A percentile compares a stretch with the other conserved stretches of the same genome.
These are phyloP conservation scores for Entomortierella parvispora DNA, from an alignment of 192 early-diverging fungal species.

Conservation along the genomic window DNA sequence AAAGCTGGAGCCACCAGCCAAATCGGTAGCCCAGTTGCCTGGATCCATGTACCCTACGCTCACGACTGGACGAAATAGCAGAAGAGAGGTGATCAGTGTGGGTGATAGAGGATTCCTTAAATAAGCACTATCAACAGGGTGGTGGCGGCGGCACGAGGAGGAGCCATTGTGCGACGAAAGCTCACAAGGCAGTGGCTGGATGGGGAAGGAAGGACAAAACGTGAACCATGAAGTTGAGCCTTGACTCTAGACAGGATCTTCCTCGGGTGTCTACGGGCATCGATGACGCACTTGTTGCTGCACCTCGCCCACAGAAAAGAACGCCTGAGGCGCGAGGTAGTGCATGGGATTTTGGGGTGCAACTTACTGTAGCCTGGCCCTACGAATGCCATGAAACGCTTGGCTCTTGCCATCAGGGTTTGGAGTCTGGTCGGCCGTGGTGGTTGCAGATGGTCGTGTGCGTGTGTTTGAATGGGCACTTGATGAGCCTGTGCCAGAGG, in stretches of 20 bases:
- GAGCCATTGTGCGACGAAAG: background rate
- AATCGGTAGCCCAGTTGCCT: slow-evolving; percentile 89
- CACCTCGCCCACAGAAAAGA: too few relatives aligned
- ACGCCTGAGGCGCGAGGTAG: background rate
- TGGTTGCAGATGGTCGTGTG: background rate
- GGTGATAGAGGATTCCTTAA: background rate
- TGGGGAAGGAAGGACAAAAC: background rate
- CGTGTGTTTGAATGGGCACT: background rate
- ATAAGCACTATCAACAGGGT: background rate
- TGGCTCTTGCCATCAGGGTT: slow-evolving; percentile 8
- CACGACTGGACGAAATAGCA: slow-evolving; percentile 38
- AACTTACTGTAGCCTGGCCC: slow-evolving; percentile 58
- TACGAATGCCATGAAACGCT: slow-evolving; percentile 55
- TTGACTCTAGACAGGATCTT: too few relatives aligned
- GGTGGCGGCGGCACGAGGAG: background rate
- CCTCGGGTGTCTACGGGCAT: too few relatives aligned
- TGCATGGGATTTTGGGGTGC: background rate
- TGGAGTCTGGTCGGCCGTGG: slow-evolving; percentile 23
- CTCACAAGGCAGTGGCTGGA: background rate
- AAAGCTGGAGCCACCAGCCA: slow-evolving; percentile 78
- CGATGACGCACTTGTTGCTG: too few relatives aligned
- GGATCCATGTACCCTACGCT: slow-evolving; percentile 83
- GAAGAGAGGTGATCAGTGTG: background rate
- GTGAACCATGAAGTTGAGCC: background rate
- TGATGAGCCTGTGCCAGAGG: too few relatives aligned